Percentiles rank a stretch among this genome's conserved stretches.
Conservation (phyloP, 768 basidiomycete species). For the Pisolithus microcarpus region DNA sequence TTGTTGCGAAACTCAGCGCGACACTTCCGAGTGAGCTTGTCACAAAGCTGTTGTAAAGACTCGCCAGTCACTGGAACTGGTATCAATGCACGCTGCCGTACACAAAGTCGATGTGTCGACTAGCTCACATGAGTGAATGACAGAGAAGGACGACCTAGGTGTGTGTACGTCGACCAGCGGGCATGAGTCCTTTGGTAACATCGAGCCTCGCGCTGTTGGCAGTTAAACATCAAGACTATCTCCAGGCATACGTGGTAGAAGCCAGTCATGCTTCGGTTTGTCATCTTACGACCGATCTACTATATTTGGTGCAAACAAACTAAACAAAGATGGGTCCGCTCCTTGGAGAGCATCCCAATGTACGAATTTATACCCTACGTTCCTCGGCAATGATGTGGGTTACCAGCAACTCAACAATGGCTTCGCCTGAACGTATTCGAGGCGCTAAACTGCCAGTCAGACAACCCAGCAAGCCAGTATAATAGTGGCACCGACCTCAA, state of each 20-base stretch:
- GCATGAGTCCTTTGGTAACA: constrained; percentile 35
- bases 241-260: no score
- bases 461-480: neutral
- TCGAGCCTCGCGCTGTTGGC: constrained; percentile 4
- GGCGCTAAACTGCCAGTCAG: constrained; percentile 39
- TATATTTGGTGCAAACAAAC: neutral
- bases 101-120: neutral
- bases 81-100: neutral
- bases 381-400: neutral
- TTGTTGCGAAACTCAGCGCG: constrained; percentile 50
- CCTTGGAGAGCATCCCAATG: neutral
- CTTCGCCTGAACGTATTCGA: constrained; percentile 63
- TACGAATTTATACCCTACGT: neutral
- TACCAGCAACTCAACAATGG: constrained; percentile 73
- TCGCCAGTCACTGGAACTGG: constrained; percentile 56
- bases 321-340: neutral
- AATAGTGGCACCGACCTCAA: constrained; percentile 48
- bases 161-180: constrained; percentile 63
- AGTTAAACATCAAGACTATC: no score
- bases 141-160: constrained; percentile 63
- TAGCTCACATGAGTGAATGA: constrained; percentile 65
- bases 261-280: no score
- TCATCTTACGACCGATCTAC: no score
- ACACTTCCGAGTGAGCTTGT: constrained; percentile 65
- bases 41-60: constrained; percentile 52